Evolutionary conservation across 768 basidiomycete species (phyloP).

Genomic region (Rhodotorula babjevae): DNA sequence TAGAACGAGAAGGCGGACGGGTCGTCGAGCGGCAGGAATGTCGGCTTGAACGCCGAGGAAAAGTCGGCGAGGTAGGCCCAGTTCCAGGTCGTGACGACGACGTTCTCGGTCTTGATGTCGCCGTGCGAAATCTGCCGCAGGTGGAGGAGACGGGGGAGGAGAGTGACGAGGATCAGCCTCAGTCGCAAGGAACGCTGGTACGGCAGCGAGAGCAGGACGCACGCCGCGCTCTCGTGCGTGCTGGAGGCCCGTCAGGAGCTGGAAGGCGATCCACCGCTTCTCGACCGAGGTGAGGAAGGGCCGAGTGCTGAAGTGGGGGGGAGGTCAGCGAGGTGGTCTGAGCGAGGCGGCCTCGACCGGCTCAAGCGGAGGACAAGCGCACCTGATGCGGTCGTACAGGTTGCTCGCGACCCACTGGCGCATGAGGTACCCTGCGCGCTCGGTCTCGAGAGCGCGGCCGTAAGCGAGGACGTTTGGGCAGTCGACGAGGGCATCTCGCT

Average conservation of each 20-base stretch:
- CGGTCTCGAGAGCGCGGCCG: constrained; percentile 85
- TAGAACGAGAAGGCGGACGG: constrained; percentile 97
- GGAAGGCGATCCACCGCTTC: constrained; percentile 98
- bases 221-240: constrained; percentile 70
- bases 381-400: constrained; percentile 96
- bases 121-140: constrained; percentile 92
- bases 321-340: not conserved
- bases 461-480: constrained; percentile 85
- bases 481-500: constrained; percentile 75
- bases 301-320: constrained; percentile 62
- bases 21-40: constrained; percentile 88
- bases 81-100: constrained; percentile 93
- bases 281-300: constrained; percentile 86
- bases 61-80: constrained; percentile 95
- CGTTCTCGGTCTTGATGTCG: constrained; percentile 95
- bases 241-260: constrained; percentile 75
- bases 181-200: no score
- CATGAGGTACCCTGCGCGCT: constrained; percentile 90
- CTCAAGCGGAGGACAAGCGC: no score
- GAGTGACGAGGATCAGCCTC: not conserved
- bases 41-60: constrained; percentile 83
- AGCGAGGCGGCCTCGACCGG: not conserved
- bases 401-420: constrained; percentile 92
- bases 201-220: constrained; percentile 20
- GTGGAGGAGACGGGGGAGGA: no score